Conservation (phyloP, 768 basidiomycete genomes). For the Suillus subluteus region DNA sequence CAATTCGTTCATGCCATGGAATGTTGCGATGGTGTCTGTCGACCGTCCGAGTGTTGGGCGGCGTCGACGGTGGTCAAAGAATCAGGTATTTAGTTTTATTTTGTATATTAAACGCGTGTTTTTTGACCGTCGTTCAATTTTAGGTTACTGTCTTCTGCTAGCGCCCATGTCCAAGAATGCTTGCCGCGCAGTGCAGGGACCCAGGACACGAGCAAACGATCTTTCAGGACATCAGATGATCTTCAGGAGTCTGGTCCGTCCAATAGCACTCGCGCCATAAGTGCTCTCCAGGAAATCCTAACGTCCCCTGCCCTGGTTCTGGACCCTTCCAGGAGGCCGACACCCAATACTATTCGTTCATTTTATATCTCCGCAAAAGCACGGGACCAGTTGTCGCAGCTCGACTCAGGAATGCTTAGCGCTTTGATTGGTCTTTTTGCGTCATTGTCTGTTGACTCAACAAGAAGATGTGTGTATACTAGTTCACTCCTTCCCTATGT, state of each 20-base stretch:
- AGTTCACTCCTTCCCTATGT: constrained; percentile 35
- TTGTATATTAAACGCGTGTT: neutral
- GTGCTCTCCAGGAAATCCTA: constrained; percentile 1
- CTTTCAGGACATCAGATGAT: neutral
- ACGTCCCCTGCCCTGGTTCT: neutral
- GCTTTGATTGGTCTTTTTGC: constrained; percentile 53
- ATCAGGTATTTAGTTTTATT: neutral
- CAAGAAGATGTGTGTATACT: constrained; percentile 29
- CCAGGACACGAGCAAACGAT: neutral
- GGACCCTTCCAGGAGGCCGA: constrained; percentile 12
- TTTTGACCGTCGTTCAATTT: neutral
- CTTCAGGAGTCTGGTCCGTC: neutral
- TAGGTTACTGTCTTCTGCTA: constrained; percentile 4
- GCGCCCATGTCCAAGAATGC: constrained; percentile 8
- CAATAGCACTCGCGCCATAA: constrained; percentile 3
- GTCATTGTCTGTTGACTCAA: constrained; percentile 44
- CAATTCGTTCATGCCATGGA: constrained; percentile 58
- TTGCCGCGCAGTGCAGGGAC: neutral
- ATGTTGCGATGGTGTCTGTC: constrained; percentile 76
- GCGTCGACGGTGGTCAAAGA: constrained; percentile 28
- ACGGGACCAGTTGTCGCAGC: constrained; percentile 34
- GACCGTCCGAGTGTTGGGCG: constrained; percentile 51
- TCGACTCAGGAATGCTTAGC: constrained; percentile 42
- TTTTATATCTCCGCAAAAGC: constrained; percentile 44
- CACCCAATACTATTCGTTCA: constrained; percentile 39